Base-by-base conservation (phyloP, 169 alveolate species). In the Cryptosporidium andersoni region DNA sequence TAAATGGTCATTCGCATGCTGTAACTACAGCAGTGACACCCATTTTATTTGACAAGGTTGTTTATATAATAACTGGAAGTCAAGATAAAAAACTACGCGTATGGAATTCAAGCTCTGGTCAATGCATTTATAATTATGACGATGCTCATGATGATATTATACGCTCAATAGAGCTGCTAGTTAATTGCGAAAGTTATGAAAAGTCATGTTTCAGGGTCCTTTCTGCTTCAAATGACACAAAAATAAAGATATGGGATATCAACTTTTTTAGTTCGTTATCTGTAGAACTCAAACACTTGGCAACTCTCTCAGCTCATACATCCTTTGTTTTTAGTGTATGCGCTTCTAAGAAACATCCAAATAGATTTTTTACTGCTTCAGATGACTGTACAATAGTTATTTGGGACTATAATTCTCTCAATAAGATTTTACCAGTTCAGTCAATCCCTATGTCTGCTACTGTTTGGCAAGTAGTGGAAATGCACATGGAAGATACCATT, bases 281-380 rank as follows among this genome's bases (percentile, higher is more conserved):
- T 2, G 85, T 58, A 43, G 60, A 74, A 36, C n/a, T 58, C 43
- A 58, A 47, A 45, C 34, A 45, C 40, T 58, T 43, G 45, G 40
- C n/a, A 25, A 56, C 85, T 7, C 45, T 45, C 39, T 34, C 3
- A 14, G 49, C 55, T 60, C 85, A 74, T 48, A 42, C 34, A 4
- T 74, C 85, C 4, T 74, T 74, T 60, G 60, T 74, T 58, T 74
- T 74, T 60, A 68, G 60, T 25, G 64, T 58, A 43, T 55, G 40
- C 12, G 43, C 60, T 60, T 74, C 85, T 5, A 74, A 60, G 9
- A 16, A 40, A 37, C 64, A 74, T 3, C 2, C 8, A 43, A 40
- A 47, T 45, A 49, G 85, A n/a, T 45, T 74, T 47, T 74, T 74
- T 42, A 74, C 85, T 47, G 85, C 85, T n/a, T 74, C 85, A 14